Conservation (phyloP, 139 green algal species). For the Edaphochlamys debaryana region DNA sequence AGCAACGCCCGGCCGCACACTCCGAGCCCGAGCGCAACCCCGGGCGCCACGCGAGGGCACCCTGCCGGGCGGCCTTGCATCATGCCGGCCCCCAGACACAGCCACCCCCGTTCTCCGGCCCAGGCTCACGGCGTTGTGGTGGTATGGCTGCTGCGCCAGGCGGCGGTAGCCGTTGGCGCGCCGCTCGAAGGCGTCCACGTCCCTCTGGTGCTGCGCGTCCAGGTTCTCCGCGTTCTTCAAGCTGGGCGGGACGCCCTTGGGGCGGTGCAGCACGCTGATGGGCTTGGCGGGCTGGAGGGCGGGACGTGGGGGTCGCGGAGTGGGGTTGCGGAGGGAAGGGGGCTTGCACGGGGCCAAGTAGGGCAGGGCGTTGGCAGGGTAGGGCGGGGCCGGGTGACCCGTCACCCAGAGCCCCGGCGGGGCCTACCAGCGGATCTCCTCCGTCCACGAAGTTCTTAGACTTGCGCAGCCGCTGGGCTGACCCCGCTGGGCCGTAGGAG, state of each 20-base stretch:
- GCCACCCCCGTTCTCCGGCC: too few relatives aligned
- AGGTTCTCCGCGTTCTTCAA: constrained; percentile 44
- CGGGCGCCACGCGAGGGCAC: too few relatives aligned
- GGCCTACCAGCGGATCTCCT: too few relatives aligned
- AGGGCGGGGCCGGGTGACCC: too few relatives aligned
- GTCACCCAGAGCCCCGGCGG: too few relatives aligned
- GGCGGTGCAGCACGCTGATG: constrained; percentile 34
- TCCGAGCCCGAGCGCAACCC: too few relatives aligned
- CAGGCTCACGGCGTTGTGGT: constrained; percentile 35
- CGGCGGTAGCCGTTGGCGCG: constrained; percentile 14
- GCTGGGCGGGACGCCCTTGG: not conserved
- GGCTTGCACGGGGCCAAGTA: too few relatives aligned
- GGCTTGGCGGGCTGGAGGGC: constrained; percentile 26
- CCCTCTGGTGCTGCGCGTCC: constrained; percentile 35
- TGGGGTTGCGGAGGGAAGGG: too few relatives aligned
- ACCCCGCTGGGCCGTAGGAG: not conserved
- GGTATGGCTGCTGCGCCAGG: not conserved
- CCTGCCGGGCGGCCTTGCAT: too few relatives aligned
- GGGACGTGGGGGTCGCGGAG: not conserved
- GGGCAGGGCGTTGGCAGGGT: too few relatives aligned
- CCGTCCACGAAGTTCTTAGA: not conserved
- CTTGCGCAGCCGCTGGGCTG: not conserved
- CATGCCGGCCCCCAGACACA: too few relatives aligned
- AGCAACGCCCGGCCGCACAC: too few relatives aligned
- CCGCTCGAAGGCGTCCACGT: constrained; percentile 34